Conservation (phyloP, 2,329 filamentous ascomycete species). For the Colletotrichum trifolii region DNA sequence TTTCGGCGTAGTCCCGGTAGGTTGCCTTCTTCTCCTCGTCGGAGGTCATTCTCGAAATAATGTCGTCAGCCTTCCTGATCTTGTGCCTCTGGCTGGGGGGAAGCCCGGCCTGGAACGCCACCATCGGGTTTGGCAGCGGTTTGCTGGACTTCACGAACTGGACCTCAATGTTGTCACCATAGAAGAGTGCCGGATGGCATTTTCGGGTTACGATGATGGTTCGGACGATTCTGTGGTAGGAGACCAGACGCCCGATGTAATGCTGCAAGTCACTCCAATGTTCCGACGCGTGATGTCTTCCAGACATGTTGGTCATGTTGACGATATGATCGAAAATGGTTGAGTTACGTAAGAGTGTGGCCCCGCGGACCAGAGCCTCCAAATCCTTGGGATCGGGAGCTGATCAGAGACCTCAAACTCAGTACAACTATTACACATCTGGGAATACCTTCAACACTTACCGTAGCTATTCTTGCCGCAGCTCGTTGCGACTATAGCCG, state of each 20-base stretch:
- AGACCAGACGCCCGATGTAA: constrained; percentile 41
- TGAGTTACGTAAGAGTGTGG: constrained; percentile 1
- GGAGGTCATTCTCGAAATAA: constrained; percentile 40
- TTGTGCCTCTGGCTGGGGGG: constrained; percentile 9
- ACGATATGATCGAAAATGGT: neutral
- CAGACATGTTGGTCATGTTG: neutral
- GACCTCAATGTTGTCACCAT: constrained; percentile 40
- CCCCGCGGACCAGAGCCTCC: constrained; percentile 2
- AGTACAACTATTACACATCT: no score
- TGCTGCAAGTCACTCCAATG: constrained; percentile 47
- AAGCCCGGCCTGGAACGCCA: constrained; percentile 18
- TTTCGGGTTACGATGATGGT: constrained; percentile 39
- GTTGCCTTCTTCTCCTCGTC: neutral
- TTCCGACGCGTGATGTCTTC: constrained; percentile 33
- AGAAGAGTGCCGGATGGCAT: constrained; percentile 47
- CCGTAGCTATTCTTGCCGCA: neutral
- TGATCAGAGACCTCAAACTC: no score
- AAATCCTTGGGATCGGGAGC: no score
- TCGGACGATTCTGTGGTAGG: constrained; percentile 38
- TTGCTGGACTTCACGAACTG: constrained; percentile 41
- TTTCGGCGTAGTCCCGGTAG: neutral
- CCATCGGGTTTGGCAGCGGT: constrained; percentile 36
- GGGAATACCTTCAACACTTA: neutral
- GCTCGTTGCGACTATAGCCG: no score
- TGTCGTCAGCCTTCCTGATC: constrained; percentile 24